Conservation (phyloP, 83 land plant genomes). For the Diphasiastrum complanatum region DNA sequence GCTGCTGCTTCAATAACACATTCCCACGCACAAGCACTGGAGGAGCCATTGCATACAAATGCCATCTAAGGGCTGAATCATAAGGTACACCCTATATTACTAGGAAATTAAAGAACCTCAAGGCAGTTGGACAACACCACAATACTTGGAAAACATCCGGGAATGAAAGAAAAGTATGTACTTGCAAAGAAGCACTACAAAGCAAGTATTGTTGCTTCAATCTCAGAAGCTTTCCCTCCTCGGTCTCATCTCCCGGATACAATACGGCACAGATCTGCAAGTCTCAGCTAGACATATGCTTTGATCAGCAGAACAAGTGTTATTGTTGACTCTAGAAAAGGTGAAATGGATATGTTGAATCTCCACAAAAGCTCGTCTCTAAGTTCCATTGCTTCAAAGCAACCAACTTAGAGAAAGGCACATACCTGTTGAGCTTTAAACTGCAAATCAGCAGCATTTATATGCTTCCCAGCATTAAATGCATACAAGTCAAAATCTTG, state of each 20-base stretch:
- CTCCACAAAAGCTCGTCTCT: neutral
- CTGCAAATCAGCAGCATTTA: neutral
- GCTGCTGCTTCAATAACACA: neutral
- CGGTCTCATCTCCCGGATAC: constrained; percentile 91
- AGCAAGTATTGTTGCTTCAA: constrained; percentile 91
- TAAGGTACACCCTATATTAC: neutral
- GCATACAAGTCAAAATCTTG: constrained; percentile 1
- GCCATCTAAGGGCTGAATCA: neutral
- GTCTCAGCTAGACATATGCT: too few relatives aligned
- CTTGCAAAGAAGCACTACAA: constrained; percentile 95
- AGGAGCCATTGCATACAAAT: neutral
- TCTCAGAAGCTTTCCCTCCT: constrained; percentile 75
- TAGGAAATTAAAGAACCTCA: neutral
- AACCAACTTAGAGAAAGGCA: neutral
- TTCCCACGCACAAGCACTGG: neutral
- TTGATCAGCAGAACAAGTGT: too few relatives aligned
- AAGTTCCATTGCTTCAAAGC: neutral
- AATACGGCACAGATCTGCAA: constrained; percentile 85
- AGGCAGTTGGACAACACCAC: too few relatives aligned
- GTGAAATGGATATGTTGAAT: neutral
- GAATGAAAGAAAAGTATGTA: constrained; percentile 11
- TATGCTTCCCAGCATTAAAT: constrained; percentile 1
- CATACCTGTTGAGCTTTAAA: constrained; percentile 8
- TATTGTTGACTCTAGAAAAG: too few relatives aligned
- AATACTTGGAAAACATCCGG: neutral